Evolutionary conservation across 2,329 filamentous ascomycete genomes (phyloP).

Genomic region (Biscogniauxia marginata): DNA sequence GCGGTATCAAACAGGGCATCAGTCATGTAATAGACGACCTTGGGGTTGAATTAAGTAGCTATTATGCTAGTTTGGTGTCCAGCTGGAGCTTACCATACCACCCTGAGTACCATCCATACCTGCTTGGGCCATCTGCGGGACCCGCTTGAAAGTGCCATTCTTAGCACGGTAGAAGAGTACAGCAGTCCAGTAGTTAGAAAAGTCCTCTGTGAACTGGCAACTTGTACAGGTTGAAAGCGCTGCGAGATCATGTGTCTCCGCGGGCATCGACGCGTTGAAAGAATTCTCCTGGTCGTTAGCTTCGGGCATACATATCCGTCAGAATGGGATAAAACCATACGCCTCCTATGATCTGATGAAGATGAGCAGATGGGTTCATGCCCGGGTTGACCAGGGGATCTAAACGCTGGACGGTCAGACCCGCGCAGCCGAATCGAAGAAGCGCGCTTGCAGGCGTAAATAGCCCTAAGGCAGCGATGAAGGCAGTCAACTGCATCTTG

Average conservation of each 20-base stretch:
- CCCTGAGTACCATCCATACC: slow-evolving; percentile 18
- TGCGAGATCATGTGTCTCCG: slow-evolving; percentile 22
- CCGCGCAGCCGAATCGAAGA: slow-evolving; percentile 29
- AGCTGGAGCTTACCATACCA: background rate
- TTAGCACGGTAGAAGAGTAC: slow-evolving; percentile 27
- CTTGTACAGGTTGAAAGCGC: slow-evolving; percentile 27
- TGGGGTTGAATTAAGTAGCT: background rate
- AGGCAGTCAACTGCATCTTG: slow-evolving; percentile 16
- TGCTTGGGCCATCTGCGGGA: slow-evolving; percentile 27
- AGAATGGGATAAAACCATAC: background rate
- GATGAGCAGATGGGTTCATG: slow-evolving; percentile 28
- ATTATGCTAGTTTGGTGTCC: background rate
- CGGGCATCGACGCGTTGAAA: slow-evolving; percentile 31
- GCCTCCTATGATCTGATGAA: slow-evolving; percentile 32
- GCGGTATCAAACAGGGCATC: slow-evolving; percentile 11
- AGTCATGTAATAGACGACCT: slow-evolving; percentile 31
- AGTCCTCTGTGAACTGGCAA: slow-evolving; percentile 29
- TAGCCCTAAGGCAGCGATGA: background rate
- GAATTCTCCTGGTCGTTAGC: slow-evolving; percentile 17
- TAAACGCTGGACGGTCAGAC: slow-evolving; percentile 30
- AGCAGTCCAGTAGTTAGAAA: slow-evolving; percentile 31
- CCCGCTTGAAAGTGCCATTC: slow-evolving; percentile 31
- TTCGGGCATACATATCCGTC: no score
- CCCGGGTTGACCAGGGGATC: slow-evolving; percentile 31
- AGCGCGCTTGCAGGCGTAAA: slow-evolving; percentile 1